Conservation (phyloP, 2,329 filamentous ascomycete species). For the Colletotrichum tabaci region DNA sequence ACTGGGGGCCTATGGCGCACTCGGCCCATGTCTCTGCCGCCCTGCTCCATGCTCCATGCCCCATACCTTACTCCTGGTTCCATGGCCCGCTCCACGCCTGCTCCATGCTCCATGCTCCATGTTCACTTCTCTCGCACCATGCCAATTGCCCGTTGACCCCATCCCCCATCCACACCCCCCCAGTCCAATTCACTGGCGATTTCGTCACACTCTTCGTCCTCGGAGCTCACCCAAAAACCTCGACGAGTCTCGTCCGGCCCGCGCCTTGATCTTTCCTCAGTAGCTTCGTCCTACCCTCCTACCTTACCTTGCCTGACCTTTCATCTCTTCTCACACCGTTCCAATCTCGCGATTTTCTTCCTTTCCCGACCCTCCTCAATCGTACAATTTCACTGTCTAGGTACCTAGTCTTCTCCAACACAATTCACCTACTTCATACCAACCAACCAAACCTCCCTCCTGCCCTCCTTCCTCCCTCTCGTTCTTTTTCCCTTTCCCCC, state of each 20-base stretch:
- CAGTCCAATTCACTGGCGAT: slow-evolving; percentile 38
- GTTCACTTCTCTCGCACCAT: slow-evolving; percentile 12
- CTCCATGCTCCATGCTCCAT: slow-evolving; percentile 22
- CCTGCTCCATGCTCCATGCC: slow-evolving; percentile 33
- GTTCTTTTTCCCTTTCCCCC: slow-evolving; percentile 48
- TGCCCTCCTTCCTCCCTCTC: slow-evolving; percentile 9
- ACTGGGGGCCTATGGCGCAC: slow-evolving; percentile 11
- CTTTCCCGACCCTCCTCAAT: not conserved
- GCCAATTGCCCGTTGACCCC: slow-evolving; percentile 41
- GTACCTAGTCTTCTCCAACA: not conserved
- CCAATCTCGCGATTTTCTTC: not conserved
- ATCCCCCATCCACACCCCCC: slow-evolving; percentile 6
- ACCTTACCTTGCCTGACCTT: not conserved
- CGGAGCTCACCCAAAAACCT: slow-evolving; percentile 29
- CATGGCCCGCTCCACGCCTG: slow-evolving; percentile 33
- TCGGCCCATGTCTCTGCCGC: slow-evolving; percentile 25
- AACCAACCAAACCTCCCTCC: slow-evolving; percentile 2
- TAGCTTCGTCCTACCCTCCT: not conserved
- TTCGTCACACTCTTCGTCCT: slow-evolving; percentile 42
- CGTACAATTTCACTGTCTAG: too few species aligned
- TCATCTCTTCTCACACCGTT: slow-evolving; percentile 9
- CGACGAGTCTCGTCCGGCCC: slow-evolving; percentile 1
- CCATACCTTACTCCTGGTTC: slow-evolving; percentile 33
- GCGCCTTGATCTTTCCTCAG: not conserved
- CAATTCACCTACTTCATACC: not conserved